Percentiles rank a stretch among this genome's conserved stretches.
These are phyloP conservation scores for Chrysochromulina parva DNA, from an alignment of 78 protist genomes.

Conservation along the genomic window DNA sequence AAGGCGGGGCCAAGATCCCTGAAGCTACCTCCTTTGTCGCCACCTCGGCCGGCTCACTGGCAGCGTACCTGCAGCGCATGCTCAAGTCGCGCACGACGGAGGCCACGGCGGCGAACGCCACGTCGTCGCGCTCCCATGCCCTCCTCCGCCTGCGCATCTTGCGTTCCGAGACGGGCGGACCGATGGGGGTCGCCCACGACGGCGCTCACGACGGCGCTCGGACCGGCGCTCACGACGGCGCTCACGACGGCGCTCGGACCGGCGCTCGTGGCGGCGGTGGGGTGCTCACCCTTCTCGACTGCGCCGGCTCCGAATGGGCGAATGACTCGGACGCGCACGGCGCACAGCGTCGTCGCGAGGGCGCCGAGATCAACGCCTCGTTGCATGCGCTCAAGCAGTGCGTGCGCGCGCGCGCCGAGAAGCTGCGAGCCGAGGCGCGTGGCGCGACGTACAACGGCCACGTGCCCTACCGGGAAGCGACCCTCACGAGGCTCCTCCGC, in stretches of 20 bases:
- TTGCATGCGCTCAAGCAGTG: conserved; percentile 44
- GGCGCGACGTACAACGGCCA: not conserved
- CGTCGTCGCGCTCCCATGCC: conserved; percentile 40
- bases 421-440: not conserved
- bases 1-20: not conserved
- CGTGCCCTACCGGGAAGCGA: conserved; percentile 20
- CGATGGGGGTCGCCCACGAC: not conserved
- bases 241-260: not conserved
- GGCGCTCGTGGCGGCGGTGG: not conserved
- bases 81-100: not conserved
- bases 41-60: not conserved
- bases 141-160: not conserved
- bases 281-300: conserved; percentile 8
- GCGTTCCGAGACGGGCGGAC: not conserved
- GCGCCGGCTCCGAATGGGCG: conserved; percentile 29
- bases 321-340: not conserved
- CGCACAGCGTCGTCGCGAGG: not conserved
- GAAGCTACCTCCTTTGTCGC: not conserved
- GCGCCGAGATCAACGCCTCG: conserved; percentile 53
- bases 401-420: conserved; percentile 27
- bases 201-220: not conserved
- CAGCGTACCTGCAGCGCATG: too few species aligned
- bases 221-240: not conserved
- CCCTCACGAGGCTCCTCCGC: conserved; percentile 21
- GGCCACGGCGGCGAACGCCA: conserved; percentile 33